phyloP scores from a whole-genome alignment of 139 green algal species.

The Mychonastes homosphaera region DNA sequence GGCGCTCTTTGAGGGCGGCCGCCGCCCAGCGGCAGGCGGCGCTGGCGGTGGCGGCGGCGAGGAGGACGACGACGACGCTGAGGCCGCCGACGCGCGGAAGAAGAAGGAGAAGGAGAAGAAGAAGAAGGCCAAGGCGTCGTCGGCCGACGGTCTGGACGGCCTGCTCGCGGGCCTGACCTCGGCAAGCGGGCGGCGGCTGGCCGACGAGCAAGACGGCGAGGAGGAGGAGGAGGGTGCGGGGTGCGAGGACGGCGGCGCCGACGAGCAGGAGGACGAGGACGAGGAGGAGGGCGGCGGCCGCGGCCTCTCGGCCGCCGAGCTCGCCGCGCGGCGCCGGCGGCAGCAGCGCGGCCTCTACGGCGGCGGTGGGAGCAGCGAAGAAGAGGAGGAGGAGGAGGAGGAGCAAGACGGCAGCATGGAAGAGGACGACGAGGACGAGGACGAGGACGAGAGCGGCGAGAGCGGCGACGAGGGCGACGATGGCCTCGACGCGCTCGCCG shows the following conservation, averaged over 20 bases:
- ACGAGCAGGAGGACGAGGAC: not conserved
- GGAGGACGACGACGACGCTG: too few species aligned
- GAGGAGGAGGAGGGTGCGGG: not conserved
- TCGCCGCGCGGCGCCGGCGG: too few species aligned
- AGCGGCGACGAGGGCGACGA: not conserved
- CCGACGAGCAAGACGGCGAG: not conserved
- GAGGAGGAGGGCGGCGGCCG: not conserved
- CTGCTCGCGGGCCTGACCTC: constrained; percentile 20
- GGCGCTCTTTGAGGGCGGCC: too few species aligned
- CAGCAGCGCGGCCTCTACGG: too few species aligned
- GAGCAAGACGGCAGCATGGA: not conserved
- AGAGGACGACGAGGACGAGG: not conserved
- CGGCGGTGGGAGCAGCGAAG: constrained; percentile 2
- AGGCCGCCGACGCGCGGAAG: too few species aligned
- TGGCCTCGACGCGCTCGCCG: too few species aligned
- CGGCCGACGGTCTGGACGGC: constrained; percentile 11
- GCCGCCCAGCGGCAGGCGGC: too few species aligned
- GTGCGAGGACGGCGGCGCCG: not conserved
- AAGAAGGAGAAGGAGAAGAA: too few species aligned
- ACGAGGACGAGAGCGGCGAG: not conserved
- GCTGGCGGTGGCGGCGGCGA: too few species aligned
- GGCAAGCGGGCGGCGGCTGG: not conserved
- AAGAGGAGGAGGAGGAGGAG: constrained; percentile 1
- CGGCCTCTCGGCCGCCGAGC: too few species aligned
- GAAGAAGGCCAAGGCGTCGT: constrained; percentile 3